Percentiles rank a stretch among this genome's conserved stretches.
Evolutionary conservation across 306 rosid genomes (phyloP).

Genomic region (Vigna nakashimae): DNA sequence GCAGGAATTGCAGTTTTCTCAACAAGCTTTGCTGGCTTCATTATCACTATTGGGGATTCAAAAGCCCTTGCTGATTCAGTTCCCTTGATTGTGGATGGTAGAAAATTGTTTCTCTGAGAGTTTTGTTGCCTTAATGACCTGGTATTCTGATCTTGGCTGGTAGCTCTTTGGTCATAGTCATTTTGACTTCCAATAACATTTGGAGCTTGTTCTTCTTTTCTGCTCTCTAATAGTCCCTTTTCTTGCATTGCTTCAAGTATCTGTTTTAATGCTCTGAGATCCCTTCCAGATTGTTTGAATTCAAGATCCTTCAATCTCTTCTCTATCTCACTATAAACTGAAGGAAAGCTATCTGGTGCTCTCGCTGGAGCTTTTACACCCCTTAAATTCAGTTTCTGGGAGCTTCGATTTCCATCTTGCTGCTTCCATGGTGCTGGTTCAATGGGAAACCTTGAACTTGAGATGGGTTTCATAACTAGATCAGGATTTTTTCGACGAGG

Average conservation of each 20-base stretch:
- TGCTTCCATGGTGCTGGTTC: constrained; percentile 93
- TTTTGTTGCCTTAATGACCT: constrained; percentile 55
- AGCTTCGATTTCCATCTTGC: constrained; percentile 66
- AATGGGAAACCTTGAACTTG: constrained; percentile 78
- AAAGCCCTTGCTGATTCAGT: constrained; percentile 56
- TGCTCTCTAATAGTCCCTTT: constrained; percentile 71
- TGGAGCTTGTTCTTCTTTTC: constrained; percentile 62
- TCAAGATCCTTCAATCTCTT: constrained; percentile 82
- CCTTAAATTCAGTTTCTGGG: constrained; percentile 56
- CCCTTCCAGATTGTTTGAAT: constrained; percentile 86
- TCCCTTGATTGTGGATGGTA: constrained; percentile 51
- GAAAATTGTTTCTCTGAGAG: constrained; percentile 49
- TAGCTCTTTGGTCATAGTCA: constrained; percentile 53
- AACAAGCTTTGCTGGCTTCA: constrained; percentile 84
- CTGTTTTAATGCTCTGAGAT: constrained; percentile 88
- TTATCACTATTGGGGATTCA: constrained; percentile 85
- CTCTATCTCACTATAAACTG: constrained; percentile 85
- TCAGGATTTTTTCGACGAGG: constrained; percentile 69
- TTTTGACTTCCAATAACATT: constrained; percentile 57
- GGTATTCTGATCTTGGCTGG: constrained; percentile 54
- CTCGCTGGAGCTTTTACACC: constrained; percentile 54
- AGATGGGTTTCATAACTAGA: constrained; percentile 73
- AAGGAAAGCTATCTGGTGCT: constrained; percentile 60
- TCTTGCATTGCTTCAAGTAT: constrained; percentile 84
- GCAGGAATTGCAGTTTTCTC: constrained; percentile 63